Conservation (phyloP, 2,329 filamentous ascomycete genomes). For the Botrytis squamosa region DNA sequence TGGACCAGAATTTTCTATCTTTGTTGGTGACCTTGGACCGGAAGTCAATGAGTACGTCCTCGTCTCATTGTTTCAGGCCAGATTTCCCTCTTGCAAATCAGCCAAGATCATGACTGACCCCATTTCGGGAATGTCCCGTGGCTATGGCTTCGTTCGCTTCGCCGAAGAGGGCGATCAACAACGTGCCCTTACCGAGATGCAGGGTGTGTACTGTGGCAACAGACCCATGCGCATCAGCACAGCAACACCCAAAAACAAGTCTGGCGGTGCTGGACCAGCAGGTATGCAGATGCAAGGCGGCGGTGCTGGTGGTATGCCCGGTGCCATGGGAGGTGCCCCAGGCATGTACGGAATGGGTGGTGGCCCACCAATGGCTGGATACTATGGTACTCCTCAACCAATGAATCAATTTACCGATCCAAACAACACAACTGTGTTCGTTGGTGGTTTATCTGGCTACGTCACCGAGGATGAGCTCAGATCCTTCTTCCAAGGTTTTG, state of each 20-base stretch:
- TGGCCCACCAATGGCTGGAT: slow-evolving; percentile 59
- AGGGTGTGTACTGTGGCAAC: slow-evolving; percentile 98
- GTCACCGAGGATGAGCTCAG: slow-evolving; percentile 99
- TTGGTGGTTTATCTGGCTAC: slow-evolving; percentile 94
- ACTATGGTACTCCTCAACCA: slow-evolving; percentile 67
- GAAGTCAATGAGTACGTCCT: slow-evolving; percentile 99
- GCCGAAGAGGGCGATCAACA: slow-evolving; percentile 95
- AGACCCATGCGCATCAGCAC: slow-evolving; percentile 98
- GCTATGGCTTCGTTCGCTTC: slow-evolving; percentile 97
- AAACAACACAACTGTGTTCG: slow-evolving; percentile 99
- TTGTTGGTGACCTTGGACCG: slow-evolving; percentile 94
- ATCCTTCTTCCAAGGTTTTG: slow-evolving; percentile 99
- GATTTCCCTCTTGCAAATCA: slow-evolving; percentile 96
- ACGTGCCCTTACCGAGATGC: slow-evolving; percentile 94
- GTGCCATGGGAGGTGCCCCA: slow-evolving; percentile 45
- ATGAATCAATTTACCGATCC: slow-evolving; percentile 99
- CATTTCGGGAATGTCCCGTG: slow-evolving; percentile 94
- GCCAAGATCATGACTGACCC: slow-evolving; percentile 99
- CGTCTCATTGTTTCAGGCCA: slow-evolving; percentile 93
- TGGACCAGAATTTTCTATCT: slow-evolving; percentile 94
- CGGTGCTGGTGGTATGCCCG: slow-evolving; percentile 45
- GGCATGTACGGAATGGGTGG: slow-evolving; percentile 69
- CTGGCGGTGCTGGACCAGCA: slow-evolving; percentile 51
- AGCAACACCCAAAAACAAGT: slow-evolving; percentile 92
- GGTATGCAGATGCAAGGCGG: slow-evolving; percentile 48